Percentiles rank a stretch among this genome's conserved stretches.
Evolutionary conservation across 139 green algal species (phyloP).

Genomic region (Pycnococcus provasolii): DNA sequence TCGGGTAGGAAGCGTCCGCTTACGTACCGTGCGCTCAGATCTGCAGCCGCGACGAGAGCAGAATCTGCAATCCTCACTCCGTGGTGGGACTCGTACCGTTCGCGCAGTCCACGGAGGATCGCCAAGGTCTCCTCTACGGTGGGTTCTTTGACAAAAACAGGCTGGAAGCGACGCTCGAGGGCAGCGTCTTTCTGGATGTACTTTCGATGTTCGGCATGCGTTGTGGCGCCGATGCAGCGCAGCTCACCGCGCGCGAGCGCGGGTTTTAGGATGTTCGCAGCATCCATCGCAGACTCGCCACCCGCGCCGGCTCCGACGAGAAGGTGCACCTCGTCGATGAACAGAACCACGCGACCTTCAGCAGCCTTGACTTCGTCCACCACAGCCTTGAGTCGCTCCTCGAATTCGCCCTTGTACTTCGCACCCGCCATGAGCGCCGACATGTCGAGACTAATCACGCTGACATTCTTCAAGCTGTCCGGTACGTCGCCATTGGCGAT

Average conservation of each 20-base stretch:
- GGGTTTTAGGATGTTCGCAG: slow-evolving; percentile 77
- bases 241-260: slow-evolving; percentile 48
- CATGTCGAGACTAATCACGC: slow-evolving; percentile 85
- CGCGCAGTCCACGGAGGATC: slow-evolving; percentile 28
- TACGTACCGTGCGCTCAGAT: slow-evolving; percentile 52
- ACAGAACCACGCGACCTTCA: slow-evolving; percentile 38
- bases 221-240: slow-evolving; percentile 37
- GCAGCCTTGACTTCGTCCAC: slow-evolving; percentile 55
- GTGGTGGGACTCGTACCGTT: slow-evolving; percentile 30
- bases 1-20: slow-evolving; percentile 35
- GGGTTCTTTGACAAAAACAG: slow-evolving; percentile 42
- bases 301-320: slow-evolving; percentile 42
- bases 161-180: slow-evolving; percentile 86
- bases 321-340: slow-evolving; percentile 46
- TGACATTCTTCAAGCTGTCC: slow-evolving; percentile 68
- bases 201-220: slow-evolving; percentile 52
- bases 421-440: slow-evolving; percentile 74
- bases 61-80: slow-evolving; percentile 22
- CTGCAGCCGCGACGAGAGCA: slow-evolving; percentile 31
- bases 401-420: slow-evolving; percentile 94
- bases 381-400: slow-evolving; percentile 79
- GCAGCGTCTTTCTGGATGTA: slow-evolving; percentile 82
- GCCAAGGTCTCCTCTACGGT: slow-evolving; percentile 21
- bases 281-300: slow-evolving; percentile 46
- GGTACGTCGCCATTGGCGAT: slow-evolving; percentile 68